A percentile compares a stretch with the other conserved stretches of the same genome.
Evolutionary conservation across 2,329 filamentous ascomycete species (phyloP).

Genomic region (Ophiostoma angusticollis): DNA sequence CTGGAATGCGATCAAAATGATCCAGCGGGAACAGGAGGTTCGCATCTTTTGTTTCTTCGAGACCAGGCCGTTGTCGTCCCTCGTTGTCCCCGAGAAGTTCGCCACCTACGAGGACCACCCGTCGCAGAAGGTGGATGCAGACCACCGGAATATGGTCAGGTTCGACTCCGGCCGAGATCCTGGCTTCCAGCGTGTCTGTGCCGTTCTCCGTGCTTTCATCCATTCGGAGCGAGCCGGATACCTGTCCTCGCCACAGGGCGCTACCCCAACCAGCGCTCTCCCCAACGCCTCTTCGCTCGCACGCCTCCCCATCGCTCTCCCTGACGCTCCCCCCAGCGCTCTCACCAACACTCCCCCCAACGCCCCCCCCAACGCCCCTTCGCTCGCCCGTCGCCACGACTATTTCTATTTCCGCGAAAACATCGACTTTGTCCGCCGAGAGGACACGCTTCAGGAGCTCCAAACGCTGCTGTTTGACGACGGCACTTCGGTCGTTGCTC

Average conservation of each 20-base stretch:
- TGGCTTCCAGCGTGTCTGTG: neutral
- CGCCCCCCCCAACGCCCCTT: neutral
- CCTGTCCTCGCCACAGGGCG: neutral
- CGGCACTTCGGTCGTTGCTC: neutral
- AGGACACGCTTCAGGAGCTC: neutral
- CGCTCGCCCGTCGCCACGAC: neutral
- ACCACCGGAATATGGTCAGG: slow-evolving; percentile 1
- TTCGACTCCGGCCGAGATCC: neutral
- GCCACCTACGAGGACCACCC: slow-evolving; percentile 1
- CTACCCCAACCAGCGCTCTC: neutral
- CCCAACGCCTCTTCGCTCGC: neutral
- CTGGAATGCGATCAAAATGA: neutral
- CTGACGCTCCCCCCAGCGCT: neutral
- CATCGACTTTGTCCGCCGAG: slow-evolving; percentile 3
- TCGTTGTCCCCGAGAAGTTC: slow-evolving; percentile 2
- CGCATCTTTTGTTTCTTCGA: slow-evolving; percentile 3
- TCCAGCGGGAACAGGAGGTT: neutral
- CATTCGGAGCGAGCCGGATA: neutral
- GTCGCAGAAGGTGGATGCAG: neutral
- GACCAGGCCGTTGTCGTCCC: neutral
- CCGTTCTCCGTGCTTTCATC: neutral
- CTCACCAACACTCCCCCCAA: neutral
- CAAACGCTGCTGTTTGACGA: slow-evolving; percentile 2
- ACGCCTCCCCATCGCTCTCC: neutral
- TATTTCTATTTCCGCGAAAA: neutral